These are phyloP conservation scores for Arachis hypogaea DNA, from an alignment of 306 rosid species.

Conservation along the genomic window DNA sequence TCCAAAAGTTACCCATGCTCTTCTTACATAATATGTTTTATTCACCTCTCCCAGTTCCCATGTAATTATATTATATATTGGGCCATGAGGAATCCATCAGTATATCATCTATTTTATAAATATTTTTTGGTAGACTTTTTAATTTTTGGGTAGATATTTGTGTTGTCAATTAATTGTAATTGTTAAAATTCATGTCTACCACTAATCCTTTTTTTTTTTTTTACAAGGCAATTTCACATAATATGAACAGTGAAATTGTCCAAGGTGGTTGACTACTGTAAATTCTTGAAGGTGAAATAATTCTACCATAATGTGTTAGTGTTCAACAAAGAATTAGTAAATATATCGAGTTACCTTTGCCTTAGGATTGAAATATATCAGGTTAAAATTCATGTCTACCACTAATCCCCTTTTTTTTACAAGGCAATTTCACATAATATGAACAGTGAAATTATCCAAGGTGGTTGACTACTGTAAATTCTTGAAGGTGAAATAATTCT, in stretches of 20 bases:
- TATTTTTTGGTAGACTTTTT: no score
- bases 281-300: conserved; percentile 2
- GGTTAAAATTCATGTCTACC: conserved; percentile 38
- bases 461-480: background rate
- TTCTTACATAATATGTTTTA: conserved; percentile 2
- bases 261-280: background rate
- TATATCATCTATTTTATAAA: background rate
- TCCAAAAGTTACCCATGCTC: background rate
- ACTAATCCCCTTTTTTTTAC: no score
- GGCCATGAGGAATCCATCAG: background rate
- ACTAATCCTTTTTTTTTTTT: background rate
- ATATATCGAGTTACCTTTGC: conserved; percentile 64
- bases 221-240: background rate
- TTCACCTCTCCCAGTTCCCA: background rate
- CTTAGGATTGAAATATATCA: conserved; percentile 72
- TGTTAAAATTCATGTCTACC: conserved; percentile 8
- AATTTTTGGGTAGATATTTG: no score
- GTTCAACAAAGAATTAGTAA: conserved; percentile 8
- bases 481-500: background rate
- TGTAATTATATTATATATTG: background rate
- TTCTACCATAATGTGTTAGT: background rate
- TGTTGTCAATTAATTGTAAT: background rate
- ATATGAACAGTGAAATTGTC: conserved; percentile 22
- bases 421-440: background rate
- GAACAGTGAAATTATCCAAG: conserved; percentile 10